Base-by-base conservation (phyloP, 1,284 basidiomycete species). In the Acaromyces ingoldii region DNA sequence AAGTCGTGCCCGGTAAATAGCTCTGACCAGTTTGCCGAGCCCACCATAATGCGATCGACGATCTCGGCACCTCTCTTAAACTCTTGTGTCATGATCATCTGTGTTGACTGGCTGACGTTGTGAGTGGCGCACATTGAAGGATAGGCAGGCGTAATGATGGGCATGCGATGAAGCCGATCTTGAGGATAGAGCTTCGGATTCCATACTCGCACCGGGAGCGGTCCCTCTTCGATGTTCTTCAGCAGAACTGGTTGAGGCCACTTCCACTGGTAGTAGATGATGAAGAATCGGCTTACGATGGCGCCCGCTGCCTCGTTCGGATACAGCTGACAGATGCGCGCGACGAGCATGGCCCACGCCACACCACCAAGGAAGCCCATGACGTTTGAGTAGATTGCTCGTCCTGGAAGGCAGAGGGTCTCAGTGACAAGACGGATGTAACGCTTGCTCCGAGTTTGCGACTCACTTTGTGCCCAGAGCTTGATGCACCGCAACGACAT, bases 91-190 rank as follows among this genome's bases (percentile, higher is more conserved):
- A 97, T 92, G 61, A 99, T 89, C 80, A 87, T 87, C 79, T 96
- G 90, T 1, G 93, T 98, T 11, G 91, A 96, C 36, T 85, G 83
- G 37, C 90, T 91, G 55, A 98, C 91, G 71, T 98, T 98, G 78
- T 99, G 95, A 13, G 95, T 98, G 29, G 93, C 85, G 76, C 93
- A 98, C 93, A 99, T 99, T n/a, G 92, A 88, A 34, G 95, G 95
- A 78, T 97, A 99, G 21, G 95, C 92, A 4, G 95, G 95, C 1
- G 95, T 98, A 70, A 99, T 98, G 74, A 99, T 97, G n/a, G 95
- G 95, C 95, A 98, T 98, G 57, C 91, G 84, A 78, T 99, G 95
- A 30, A 87, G 83, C 57, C 89, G 83, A 77, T 98, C 95, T 58
- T 85, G 83, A 1, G 91, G 89, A 77, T 97, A 97, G 48, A 97